Evolutionary conservation across 1,284 basidiomycete genomes (phyloP), one percentile per base, ranked within the genome.

Genomic region (Neolentinus lepideus): DNA sequence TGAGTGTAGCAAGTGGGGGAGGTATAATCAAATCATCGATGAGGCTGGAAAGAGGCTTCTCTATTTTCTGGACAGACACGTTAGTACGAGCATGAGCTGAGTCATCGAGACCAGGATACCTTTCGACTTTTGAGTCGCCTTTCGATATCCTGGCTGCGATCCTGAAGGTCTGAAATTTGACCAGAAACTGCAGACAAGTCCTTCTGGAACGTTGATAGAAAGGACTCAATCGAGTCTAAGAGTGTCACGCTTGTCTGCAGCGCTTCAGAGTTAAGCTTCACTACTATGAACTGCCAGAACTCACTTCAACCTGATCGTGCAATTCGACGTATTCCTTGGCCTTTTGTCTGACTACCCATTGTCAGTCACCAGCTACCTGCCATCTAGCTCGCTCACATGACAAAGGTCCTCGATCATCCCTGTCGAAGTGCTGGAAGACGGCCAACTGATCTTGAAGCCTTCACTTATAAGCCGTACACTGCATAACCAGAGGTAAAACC

Each of bases 171-270:
- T 0, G 92, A 88, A 66, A 99, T 97, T 67, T 99, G 95, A 0
- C 92, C 90, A 2, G 96, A 98, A 3, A 98, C 94, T 1, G 88
- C 85, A 2, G 90, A 90, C 3, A 99, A 78, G 70, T 99, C 95
- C 61, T 81, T 88, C 70, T 98, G 94, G 64, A 99, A 99, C 0
- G 92, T 96, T 1, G 93, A 93, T 10, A 98, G 79, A 69, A 98
- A 98, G 1, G 83, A 78, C 61, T 95, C 88, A 2, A 99, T 79
- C 0, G 92, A 92, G 60, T 90, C 85, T 50, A 98, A 76, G 43
- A 98, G 77, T 60, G 79, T 76, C 52, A 87, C 75, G 66, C 90
- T 90, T 48, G 85, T 83, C 90, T 92, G 60, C 24, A 19, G 51
- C 56, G 51, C 33, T 54, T 57, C 11, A 47, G 36, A 35, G 21